phyloP scores from a whole-genome alignment of 305 asterid genomes.

The Nicotiana rustica region DNA sequence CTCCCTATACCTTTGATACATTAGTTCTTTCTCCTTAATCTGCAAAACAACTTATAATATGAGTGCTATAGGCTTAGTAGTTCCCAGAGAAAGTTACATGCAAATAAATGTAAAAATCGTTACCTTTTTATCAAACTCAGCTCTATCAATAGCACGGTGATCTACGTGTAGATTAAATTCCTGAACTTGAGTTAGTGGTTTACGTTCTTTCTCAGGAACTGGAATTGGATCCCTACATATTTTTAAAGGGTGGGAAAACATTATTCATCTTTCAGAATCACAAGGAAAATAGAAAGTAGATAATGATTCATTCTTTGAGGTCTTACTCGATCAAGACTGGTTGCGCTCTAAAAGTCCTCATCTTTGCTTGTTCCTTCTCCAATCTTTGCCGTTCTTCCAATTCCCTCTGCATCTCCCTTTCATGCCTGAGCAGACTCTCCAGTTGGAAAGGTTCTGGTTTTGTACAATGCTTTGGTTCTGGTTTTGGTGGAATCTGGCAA shows the following conservation, averaged over 20 bases:
- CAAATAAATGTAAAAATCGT: not conserved
- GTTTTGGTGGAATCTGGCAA: slow-evolving; percentile 83
- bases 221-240: slow-evolving; percentile 90
- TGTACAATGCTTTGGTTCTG: slow-evolving; percentile 90
- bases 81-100: not conserved
- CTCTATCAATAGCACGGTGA: slow-evolving; percentile 82
- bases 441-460: slow-evolving; percentile 86
- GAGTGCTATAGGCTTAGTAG: slow-evolving; percentile 31
- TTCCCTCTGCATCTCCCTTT: slow-evolving; percentile 84
- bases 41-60: slow-evolving; percentile 41
- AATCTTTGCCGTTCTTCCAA: slow-evolving; percentile 71
- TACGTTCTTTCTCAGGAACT: slow-evolving; percentile 71
- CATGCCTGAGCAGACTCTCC: slow-evolving; percentile 84
- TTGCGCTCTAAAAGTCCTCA: slow-evolving; percentile 81
- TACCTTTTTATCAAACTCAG: slow-evolving; percentile 94
- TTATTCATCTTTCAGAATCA: not conserved
- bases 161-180: slow-evolving; percentile 78
- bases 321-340: slow-evolving; percentile 80
- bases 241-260: not conserved
- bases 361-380: slow-evolving; percentile 79
- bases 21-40: slow-evolving; percentile 82
- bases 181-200: slow-evolving; percentile 85
- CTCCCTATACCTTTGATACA: slow-evolving; percentile 84
- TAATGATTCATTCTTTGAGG: slow-evolving; percentile 2
- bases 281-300: not conserved